Evolutionary conservation across 1,284 basidiomycete genomes (phyloP), one percentile per base, ranked within the genome.

Genomic region (Somion occarium): DNA sequence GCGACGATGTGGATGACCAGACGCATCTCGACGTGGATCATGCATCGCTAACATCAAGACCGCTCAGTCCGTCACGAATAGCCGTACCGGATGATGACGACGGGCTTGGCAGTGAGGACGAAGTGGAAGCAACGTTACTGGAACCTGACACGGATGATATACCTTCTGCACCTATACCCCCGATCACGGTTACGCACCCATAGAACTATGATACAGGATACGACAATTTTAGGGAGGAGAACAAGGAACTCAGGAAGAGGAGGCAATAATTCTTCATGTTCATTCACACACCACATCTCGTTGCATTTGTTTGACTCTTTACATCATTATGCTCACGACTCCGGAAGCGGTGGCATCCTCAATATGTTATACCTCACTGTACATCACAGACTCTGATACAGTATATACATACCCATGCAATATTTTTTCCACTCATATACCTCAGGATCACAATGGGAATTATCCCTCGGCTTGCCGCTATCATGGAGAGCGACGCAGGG

Each of bases 181-280:
- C 70, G 15, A 76, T 75, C 48, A 74, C 66, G 20, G 62, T 75
- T 25, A 74, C 73, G 23, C 66, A 64, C 51, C 60, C 59, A 61
- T 70, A 61, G 63, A 59, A 24, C 5, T 26, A 34, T 34, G 7
- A 15, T n/a, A n/a, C n/a, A n/a, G n/a, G n/a, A n/a, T n/a, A n/a
- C n/a, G n/a, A n/a, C n/a, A n/a, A n/a, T n/a, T n/a, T n/a, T n/a
- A n/a, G n/a, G n/a, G n/a, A n/a, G n/a, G n/a, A n/a, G n/a, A n/a
- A n/a, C n/a, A n/a, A n/a, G n/a, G n/a, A n/a, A n/a, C n/a, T n/a
- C n/a, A n/a, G n/a, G n/a, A n/a, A n/a, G n/a, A n/a, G n/a, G n/a
- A n/a, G n/a, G n/a, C n/a, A n/a, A n/a, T n/a, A n/a, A n/a, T n/a
- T n/a, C n/a, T n/a, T n/a, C n/a, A n/a, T n/a, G n/a, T n/a, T n/a